Percentiles rank a stretch among this genome's conserved stretches.
These are phyloP conservation scores for Tritrichomonas foetus DNA, from an alignment of 208 protist species.

Conservation along the genomic window DNA sequence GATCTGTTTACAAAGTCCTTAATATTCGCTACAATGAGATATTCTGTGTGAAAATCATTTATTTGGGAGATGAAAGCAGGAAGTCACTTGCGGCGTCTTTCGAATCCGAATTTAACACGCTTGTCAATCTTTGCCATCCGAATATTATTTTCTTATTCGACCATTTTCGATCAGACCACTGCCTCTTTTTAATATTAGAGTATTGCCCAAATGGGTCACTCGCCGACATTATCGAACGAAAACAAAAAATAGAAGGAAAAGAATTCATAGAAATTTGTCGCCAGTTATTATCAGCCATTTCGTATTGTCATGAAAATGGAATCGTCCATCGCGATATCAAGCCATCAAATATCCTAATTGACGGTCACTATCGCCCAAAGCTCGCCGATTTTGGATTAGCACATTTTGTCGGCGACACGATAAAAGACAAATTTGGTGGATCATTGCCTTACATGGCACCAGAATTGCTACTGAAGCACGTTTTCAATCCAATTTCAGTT, in stretches of 20 bases:
- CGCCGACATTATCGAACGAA: not conserved
- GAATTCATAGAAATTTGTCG: conserved; percentile 45
- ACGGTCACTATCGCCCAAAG: no score
- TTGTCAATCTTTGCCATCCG: not conserved
- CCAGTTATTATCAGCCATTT: conserved; percentile 41
- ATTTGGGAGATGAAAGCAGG: no score
- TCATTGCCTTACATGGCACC: not conserved
- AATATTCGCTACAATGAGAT: not conserved
- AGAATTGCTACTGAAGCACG: not conserved
- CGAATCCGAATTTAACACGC: not conserved
- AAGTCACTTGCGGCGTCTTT: not conserved
- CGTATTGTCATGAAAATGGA: conserved; percentile 48
- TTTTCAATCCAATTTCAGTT: not conserved
- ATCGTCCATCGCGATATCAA: conserved; percentile 53
- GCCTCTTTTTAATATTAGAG: not conserved
- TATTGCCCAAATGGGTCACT: not conserved
- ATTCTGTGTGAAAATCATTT: not conserved
- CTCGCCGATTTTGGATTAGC: no score
- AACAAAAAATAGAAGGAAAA: not conserved
- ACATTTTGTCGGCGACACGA: no score
- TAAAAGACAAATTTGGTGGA: not conserved
- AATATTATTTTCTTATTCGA: not conserved
- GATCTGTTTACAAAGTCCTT: not conserved
- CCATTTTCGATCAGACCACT: not conserved
- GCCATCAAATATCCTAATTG: conserved; percentile 54